Evolutionary conservation across 2,329 filamentous ascomycete genomes (phyloP), one percentile per base, ranked within the genome.

Genomic region (Stagonosporopsis rhizophila): DNA sequence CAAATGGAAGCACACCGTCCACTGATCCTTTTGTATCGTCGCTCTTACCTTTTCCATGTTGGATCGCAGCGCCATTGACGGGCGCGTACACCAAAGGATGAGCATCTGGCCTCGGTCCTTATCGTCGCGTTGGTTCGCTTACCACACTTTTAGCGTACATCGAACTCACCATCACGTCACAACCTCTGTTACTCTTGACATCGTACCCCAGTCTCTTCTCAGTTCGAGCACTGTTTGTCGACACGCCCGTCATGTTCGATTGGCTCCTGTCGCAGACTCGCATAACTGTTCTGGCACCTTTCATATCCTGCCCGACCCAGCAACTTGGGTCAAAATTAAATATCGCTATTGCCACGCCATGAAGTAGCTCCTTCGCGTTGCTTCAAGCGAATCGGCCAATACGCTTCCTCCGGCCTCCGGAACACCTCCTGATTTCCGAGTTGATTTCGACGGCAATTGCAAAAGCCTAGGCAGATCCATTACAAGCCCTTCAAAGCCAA

Each of bases 281-380:
- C 44, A 58, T 45, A 40, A 45, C 28, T 35, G 25, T 25, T 32
- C 30, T 39, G 28, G 22, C 39, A 45, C 39, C 39, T 48, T 41
- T 45, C 44, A 39, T 35, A 34, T 30, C 35, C 49, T 49, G 49
- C 48, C 35, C 34, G 55, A 52, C 49, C 55, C 55, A 49, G 27
- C 44, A 17, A n/a, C 17, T n/a, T 41, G 49, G 54, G 7, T 27
- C 38, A 25, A 40, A 48, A 40, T 52, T 52, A 23, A 44, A 48
- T 34, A 23, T 32, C 44, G 48, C 48, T 49, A 52, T 44, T 48
- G 39, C 44, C 38, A 27, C 48, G 38, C 54, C 39, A 58, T 44
- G 27, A 30, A 44, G 42, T 42, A 47, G 44, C 48, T 48, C 38
- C 42, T 52, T 52, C 34, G 39, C 48, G 42, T 45, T 19, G 32